phyloP scores from a whole-genome alignment of 2,329 filamentous ascomycete species.

The Fusarium sacchari region DNA sequence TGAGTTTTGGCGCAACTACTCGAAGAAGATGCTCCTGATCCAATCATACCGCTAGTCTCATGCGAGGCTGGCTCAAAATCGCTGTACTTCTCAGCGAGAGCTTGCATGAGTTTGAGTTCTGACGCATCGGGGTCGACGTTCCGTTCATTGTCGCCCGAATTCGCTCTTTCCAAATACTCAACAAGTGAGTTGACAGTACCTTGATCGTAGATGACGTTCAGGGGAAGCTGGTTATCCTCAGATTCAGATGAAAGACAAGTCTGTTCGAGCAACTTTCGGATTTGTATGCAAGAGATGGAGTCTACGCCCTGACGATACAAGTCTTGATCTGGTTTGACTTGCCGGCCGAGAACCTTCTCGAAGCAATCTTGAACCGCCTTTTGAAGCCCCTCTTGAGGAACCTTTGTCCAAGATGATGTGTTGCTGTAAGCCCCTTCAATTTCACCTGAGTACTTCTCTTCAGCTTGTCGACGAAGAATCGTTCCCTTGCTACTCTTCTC shows the following conservation, averaged over 20 bases:
- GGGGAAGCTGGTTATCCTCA: conserved; percentile 51
- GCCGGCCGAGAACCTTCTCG: conserved; percentile 42
- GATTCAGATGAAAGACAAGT: conserved; percentile 23
- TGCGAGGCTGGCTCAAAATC: background rate
- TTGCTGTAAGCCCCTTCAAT: conserved; percentile 60
- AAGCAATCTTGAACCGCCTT: conserved; percentile 49
- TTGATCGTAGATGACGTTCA: conserved; percentile 69
- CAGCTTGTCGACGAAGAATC: conserved; percentile 61
- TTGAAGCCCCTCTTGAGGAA: conserved; percentile 49
- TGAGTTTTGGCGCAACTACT: too few relatives aligned
- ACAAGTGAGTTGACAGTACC: conserved; percentile 57
- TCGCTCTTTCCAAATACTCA: conserved; percentile 22
- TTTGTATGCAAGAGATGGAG: conserved; percentile 66
- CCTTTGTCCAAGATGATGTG: conserved; percentile 17
- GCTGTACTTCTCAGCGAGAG: conserved; percentile 19
- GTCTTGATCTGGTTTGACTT: conserved; percentile 54
- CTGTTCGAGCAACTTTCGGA: conserved; percentile 52
- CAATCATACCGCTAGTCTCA: rapidly evolving
- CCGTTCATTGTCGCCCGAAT: conserved; percentile 7
- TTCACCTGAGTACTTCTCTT: conserved; percentile 56
- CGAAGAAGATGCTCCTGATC: background rate
- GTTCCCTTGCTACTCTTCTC: conserved; percentile 73
- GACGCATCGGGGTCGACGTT: background rate
- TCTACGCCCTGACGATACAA: conserved; percentile 69
- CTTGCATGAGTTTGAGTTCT: background rate